Evolutionary conservation across 495 filamentous ascomycete species (phyloP).

Genomic region (Daldinia decipiens): DNA sequence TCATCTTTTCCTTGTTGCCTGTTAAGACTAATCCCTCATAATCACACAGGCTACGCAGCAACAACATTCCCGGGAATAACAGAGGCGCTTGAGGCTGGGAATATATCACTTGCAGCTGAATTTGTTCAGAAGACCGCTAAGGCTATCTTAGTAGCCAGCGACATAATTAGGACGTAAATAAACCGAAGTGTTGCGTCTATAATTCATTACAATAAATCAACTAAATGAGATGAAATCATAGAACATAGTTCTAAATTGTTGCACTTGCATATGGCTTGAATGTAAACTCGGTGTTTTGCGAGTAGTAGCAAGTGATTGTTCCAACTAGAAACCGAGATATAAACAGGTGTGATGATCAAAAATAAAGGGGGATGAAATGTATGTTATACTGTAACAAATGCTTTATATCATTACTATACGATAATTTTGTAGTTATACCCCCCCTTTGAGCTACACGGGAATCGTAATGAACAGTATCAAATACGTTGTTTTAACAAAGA

Average conservation of each 20-base stretch:
- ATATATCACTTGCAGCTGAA: slow-evolving; percentile 71
- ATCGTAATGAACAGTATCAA: background rate
- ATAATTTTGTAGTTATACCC: background rate
- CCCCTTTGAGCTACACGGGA: background rate
- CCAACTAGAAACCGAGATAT: background rate
- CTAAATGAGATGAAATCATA: background rate
- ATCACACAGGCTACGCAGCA: slow-evolving; percentile 41
- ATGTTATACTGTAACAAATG: background rate
- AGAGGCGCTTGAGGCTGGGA: slow-evolving; percentile 74
- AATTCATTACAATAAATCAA: background rate
- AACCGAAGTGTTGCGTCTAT: background rate
- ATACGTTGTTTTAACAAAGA: background rate
- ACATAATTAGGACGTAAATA: slow-evolving; percentile 52
- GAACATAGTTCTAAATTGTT: background rate
- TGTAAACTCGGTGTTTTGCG: background rate
- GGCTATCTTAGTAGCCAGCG: slow-evolving; percentile 68
- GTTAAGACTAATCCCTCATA: background rate
- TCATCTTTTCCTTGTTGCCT: slow-evolving; percentile 62
- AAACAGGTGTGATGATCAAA: background rate
- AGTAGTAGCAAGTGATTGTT: background rate
- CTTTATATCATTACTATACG: background rate
- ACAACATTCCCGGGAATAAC: slow-evolving; percentile 80
- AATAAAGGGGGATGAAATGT: background rate
- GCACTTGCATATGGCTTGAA: background rate
- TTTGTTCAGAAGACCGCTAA: slow-evolving; percentile 77